Base-by-base conservation (phyloP, 768 basidiomycete genomes). In the Hypholoma sublateritium region DNA sequence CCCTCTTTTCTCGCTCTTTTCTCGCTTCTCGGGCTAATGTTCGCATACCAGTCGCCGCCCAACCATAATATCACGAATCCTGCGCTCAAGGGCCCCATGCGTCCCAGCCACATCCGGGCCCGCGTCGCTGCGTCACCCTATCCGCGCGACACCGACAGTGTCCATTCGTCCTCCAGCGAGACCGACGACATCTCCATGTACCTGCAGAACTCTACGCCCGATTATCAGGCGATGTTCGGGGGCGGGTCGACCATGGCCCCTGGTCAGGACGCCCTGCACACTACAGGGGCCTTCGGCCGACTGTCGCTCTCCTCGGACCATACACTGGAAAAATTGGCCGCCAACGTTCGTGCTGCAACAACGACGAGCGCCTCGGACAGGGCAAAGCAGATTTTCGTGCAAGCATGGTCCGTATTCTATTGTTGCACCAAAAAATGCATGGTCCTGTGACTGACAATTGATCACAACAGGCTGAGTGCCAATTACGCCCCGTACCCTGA, bases 401-500 rank as follows among this genome's bases (percentile, higher is more conserved):
- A 94, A 72, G 91, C 91, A 55, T 95, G 93, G 93, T 93, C 62
- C 62, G 87, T 80, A 41, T 55, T 59, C 55, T 57, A 47, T 63
- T 62, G 41, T 62, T 59, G 42, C n/a, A 22, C 39, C 46, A 47
- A 21, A 44, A 59, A 48, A 51, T 48, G 46, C 60, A 53, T 58
- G 46, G 16, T 50, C 53, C 22, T 59, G 44, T 67, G 62, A 54
- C 62, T 59, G 60, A 57, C 62, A 50, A 57, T 57, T 52, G 41
- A 35, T 43, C 55, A 42, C 21, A 56, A 47, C 58, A 94, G 92
- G 92, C 73, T 94, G 58, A 89, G 87, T 16, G 90, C 89, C 24
- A 93, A 93, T 72, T 95, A 94, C 72, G 89, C 91, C 4, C 89
- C 91, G 12, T 93, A 92, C 71, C 90, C 90, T 42, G 93, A 94